Conservation (phyloP, 2,329 filamentous ascomycete genomes). For the Talaromyces islandicus region DNA sequence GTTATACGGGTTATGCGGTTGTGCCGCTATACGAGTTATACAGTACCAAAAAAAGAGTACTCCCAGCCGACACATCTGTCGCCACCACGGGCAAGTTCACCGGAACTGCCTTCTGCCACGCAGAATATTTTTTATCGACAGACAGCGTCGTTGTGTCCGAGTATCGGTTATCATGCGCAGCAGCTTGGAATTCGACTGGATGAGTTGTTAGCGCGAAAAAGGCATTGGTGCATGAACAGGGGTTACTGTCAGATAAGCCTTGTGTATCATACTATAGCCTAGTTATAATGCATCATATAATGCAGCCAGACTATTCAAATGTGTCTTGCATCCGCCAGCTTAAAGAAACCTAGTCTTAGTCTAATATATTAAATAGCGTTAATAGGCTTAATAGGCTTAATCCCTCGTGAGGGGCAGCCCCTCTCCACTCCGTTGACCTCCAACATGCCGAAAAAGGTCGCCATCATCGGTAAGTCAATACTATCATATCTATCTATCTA, state of each 20-base stretch:
- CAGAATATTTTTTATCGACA: constrained; percentile 6
- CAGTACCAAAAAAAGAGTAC: neutral
- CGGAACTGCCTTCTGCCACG: constrained; percentile 5
- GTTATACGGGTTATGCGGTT: too few species aligned
- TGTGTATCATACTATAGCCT: neutral
- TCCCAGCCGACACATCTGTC: too few species aligned
- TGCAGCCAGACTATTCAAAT: neutral
- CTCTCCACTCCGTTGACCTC: too few species aligned
- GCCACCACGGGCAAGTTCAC: constrained; percentile 1
- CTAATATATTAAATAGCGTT: too few species aligned
- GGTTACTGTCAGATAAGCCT: neutral
- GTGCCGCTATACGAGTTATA: neutral
- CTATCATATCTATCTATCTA: too few species aligned
- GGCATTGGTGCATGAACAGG: neutral
- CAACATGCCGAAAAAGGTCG: constrained; percentile 40
- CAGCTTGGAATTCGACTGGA: neutral
- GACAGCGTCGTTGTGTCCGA: neutral
- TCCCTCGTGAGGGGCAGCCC: neutral
- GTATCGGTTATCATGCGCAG: neutral
- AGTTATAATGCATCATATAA: neutral
- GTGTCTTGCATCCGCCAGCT: too few species aligned
- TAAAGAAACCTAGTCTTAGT: too few species aligned
- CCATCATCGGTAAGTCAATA: constrained; percentile 44
- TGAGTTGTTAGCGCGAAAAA: neutral
- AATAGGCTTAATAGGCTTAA: too few species aligned